Base-by-base conservation (phyloP, 108 stramenopile species). In the Pelagomonas calceolata region DNA sequence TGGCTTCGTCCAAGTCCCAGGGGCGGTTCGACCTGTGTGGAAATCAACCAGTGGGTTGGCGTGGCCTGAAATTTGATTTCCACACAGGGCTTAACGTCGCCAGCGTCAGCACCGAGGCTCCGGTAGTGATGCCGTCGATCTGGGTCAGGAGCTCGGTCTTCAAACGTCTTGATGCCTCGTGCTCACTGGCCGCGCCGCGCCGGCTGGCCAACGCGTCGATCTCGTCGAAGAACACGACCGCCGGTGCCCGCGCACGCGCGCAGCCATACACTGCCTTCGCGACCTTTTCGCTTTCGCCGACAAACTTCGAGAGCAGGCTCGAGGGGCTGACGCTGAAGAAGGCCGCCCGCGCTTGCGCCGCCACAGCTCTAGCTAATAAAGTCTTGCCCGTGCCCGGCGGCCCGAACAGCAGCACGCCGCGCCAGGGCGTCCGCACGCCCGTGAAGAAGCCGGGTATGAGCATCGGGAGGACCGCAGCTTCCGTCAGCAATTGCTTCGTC, bases 361-460 rank as follows among this genome's bases (percentile, higher is more conserved):
- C 95, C 35, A 94, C 91, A 18, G 98, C 98, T 66, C 95, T 83
- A 21, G 98, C 98, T 34, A 98, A 79, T 17, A 93, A 84, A 4
- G 98, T 99, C 80, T 99, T 98, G 14, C 91, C 93, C 84, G 93
- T 94, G 3, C 96, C 98, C 0, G 98, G 98, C 16, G 98, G 98
- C 0, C 98, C 98, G 77, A 97, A 90, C 39, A 99, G 84, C 26
- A 99, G 84, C 10, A 96, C 93, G 17, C 86, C 87, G 33, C 81
- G 66, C 79, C 18, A 80, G n/a, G n/a, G n/a, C n/a, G n/a, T n/a
- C n/a, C n/a, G n/a, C n/a, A n/a, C n/a, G 81, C 34, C 82, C 64
- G 79, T 75, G 74, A 85, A 86, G 76, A 85, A 82, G 68, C 80
- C 85, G 0, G 85, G 84, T 65, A 85, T 80, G 72, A 84, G 81